Evolutionary conservation across 2,329 filamentous ascomycete genomes (phyloP).

Genomic region (Ceratocystis papillata): DNA sequence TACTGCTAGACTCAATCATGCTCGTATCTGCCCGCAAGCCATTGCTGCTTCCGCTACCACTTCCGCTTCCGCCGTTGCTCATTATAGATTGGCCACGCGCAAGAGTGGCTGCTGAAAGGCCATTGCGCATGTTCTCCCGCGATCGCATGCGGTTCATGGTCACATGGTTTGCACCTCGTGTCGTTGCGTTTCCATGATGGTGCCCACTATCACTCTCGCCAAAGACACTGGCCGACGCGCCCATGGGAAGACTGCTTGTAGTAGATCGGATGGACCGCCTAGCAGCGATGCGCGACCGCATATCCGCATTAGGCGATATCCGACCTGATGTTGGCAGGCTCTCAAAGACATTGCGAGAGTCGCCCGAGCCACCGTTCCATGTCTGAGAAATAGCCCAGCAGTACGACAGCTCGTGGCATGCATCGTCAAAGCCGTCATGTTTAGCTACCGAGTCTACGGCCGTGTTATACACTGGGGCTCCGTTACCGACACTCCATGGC

Average conservation of each 20-base stretch:
- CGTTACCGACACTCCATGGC: constrained; percentile 40
- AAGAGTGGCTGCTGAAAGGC: not conserved
- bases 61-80: not conserved
- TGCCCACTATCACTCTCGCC: not conserved
- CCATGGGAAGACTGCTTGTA: constrained; percentile 16
- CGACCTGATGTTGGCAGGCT: constrained; percentile 27
- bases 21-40: constrained; percentile 26
- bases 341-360: constrained; percentile 28
- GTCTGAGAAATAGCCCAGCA: constrained; percentile 40
- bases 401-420: constrained; percentile 41
- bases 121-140: constrained; percentile 24
- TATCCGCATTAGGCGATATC: constrained; percentile 25
- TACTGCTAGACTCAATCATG: constrained; percentile 26
- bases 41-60: not conserved
- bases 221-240: constrained; percentile 16
- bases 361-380: constrained; percentile 30
- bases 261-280: constrained; percentile 27
- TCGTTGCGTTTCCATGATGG: not conserved
- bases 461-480: not conserved
- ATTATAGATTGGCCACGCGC: not conserved
- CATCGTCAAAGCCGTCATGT: constrained; percentile 30
- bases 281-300: not conserved
- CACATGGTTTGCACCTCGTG: not conserved
- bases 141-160: constrained; percentile 23
- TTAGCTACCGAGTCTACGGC: constrained; percentile 20